Conservation (phyloP, 2,329 filamentous ascomycete species). For the Alternaria panax region DNA sequence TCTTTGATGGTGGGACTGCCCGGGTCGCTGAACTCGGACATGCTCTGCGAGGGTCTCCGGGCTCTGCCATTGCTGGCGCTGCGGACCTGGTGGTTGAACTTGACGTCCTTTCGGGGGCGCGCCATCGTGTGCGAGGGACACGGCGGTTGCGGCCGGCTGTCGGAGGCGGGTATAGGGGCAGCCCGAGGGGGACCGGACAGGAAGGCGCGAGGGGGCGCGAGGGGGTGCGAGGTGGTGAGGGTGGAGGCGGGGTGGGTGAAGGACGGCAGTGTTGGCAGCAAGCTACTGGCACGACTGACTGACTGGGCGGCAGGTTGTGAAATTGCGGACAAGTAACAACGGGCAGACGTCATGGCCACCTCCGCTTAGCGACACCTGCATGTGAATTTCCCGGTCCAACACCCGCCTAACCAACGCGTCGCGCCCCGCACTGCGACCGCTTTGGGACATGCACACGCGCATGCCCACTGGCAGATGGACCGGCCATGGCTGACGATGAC, state of each 20-base stretch:
- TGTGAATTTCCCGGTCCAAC: conserved; percentile 16
- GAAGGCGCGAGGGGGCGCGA: conserved; percentile 1
- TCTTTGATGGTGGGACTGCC: conserved; percentile 60
- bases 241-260: conserved; percentile 2
- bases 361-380: conserved; percentile 15
- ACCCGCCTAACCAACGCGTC: conserved; percentile 12
- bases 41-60: conserved; percentile 70
- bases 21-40: conserved; percentile 71
- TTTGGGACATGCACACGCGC: conserved; percentile 15
- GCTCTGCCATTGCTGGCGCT: conserved; percentile 58
- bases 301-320: conserved; percentile 12
- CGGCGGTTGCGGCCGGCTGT: conserved; percentile 10
- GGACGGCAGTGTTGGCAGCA: conserved; percentile 10
- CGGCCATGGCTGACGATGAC: conserved; percentile 53
- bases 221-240: conserved; percentile 9
- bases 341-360: conserved; percentile 24
- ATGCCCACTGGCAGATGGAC: conserved; percentile 8
- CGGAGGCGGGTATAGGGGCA: not conserved
- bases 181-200: not conserved
- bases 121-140: conserved; percentile 34
- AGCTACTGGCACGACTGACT: not conserved
- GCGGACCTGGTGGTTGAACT: conserved; percentile 61
- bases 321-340: conserved; percentile 14
- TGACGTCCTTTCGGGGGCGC: conserved; percentile 64
- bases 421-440: conserved; percentile 15